Evolutionary conservation across 129 eudicot species (phyloP).

Genomic region (Saposhnikovia divaricata): DNA sequence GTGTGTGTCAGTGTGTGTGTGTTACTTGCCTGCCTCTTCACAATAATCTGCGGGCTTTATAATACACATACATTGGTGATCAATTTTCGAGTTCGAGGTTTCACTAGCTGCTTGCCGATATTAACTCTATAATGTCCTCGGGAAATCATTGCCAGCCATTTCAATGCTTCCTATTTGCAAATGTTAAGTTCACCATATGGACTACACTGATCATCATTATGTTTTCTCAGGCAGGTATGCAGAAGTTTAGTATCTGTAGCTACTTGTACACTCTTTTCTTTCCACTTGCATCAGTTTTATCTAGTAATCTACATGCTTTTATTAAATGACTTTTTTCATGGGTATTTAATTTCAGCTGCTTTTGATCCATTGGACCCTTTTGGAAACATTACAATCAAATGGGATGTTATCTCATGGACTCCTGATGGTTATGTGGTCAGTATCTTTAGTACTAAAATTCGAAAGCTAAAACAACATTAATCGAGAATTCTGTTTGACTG

Average conservation of each 20-base stretch:
- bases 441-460: background rate
- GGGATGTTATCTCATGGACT: slow-evolving; percentile 84
- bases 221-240: slow-evolving; percentile 39
- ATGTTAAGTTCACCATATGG: slow-evolving; percentile 24
- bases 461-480: too few relatives aligned
- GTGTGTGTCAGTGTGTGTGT: background rate
- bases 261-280: background rate
- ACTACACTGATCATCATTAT: slow-evolving; percentile 25
- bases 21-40: background rate
- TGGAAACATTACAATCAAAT: slow-evolving; percentile 74
- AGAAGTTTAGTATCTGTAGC: background rate
- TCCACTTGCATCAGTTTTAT: background rate
- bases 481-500: background rate
- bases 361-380: slow-evolving; percentile 83
- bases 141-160: background rate
- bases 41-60: background rate
- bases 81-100: background rate
- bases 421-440: slow-evolving; percentile 81
- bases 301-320: background rate
- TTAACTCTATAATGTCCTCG: slow-evolving; percentile 13
- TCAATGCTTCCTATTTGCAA: background rate
- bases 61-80: background rate
- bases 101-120: background rate
- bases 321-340: background rate
- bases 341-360: slow-evolving; percentile 32